Evolutionary conservation across 2,329 filamentous ascomycete genomes (phyloP).

Genomic region (Apiospora phragmitis): DNA sequence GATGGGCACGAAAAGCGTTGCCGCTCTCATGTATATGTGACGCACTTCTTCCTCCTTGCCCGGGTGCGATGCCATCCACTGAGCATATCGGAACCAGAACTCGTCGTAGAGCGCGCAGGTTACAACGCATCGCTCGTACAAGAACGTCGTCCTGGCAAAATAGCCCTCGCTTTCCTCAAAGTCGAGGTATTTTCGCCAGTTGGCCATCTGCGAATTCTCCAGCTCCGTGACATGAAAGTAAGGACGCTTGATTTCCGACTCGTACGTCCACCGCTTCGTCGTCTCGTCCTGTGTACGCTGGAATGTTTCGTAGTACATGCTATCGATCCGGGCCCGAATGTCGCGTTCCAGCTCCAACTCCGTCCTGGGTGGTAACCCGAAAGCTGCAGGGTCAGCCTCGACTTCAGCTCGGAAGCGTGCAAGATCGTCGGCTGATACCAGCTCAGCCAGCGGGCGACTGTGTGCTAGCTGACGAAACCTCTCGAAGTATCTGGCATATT

Average conservation of each 20-base stretch:
- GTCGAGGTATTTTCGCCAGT: constrained; percentile 96
- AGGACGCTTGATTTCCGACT: constrained; percentile 90
- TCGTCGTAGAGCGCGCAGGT: constrained; percentile 95
- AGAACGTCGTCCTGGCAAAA: constrained; percentile 70
- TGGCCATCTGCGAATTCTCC: constrained; percentile 78
- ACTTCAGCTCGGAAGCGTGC: constrained; percentile 71
- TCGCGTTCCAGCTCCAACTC: constrained; percentile 84
- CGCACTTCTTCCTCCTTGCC: constrained; percentile 87
- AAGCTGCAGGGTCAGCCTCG: constrained; percentile 60
- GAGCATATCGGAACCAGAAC: constrained; percentile 95
- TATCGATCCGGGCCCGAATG: constrained; percentile 76
- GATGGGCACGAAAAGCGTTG: constrained; percentile 83
- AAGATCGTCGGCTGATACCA: constrained; percentile 69
- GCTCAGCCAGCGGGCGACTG: constrained; percentile 68
- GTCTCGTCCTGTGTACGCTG: constrained; percentile 82
- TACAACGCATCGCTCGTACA: constrained; percentile 93
- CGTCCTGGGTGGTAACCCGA: constrained; percentile 55
- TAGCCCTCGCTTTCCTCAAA: constrained; percentile 89
- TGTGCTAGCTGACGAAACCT: constrained; percentile 79
- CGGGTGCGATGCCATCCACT: constrained; percentile 85
- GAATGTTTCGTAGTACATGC: constrained; percentile 79
- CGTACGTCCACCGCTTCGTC: constrained; percentile 90
- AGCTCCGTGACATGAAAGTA: constrained; percentile 97
- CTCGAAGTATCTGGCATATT: constrained; percentile 94
- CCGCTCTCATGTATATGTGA: constrained; percentile 87